These are phyloP conservation scores for Rhynchosporium graminicola DNA, from an alignment of 2,329 filamentous ascomycete genomes.

Conservation along the genomic window DNA sequence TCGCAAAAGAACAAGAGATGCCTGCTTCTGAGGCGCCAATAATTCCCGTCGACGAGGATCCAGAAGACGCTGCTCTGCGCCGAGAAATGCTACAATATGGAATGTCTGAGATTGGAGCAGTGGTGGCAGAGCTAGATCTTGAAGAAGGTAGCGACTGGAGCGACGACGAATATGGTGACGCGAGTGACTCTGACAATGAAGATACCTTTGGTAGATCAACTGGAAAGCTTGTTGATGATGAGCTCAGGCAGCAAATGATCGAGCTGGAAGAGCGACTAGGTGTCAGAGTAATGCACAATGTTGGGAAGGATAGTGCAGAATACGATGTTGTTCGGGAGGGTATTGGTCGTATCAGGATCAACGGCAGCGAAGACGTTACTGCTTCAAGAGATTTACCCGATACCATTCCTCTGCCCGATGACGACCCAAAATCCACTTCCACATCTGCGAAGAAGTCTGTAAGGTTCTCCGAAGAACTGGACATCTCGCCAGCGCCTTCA, in stretches of 20 bases:
- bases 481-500: slow-evolving; percentile 59
- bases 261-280: slow-evolving; percentile 77
- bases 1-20: slow-evolving; percentile 56
- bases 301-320: slow-evolving; percentile 50
- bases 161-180: slow-evolving; percentile 53
- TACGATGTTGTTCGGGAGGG: slow-evolving; percentile 48
- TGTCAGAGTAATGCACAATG: slow-evolving; percentile 55
- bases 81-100: slow-evolving; percentile 90
- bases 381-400: slow-evolving; percentile 25
- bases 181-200: slow-evolving; percentile 57
- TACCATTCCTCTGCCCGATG: background rate
- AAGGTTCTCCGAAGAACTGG: slow-evolving; percentile 74
- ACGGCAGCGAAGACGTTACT: slow-evolving; percentile 29
- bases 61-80: slow-evolving; percentile 77
- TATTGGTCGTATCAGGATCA: slow-evolving; percentile 59
- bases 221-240: slow-evolving; percentile 68
- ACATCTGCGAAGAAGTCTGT: slow-evolving; percentile 63
- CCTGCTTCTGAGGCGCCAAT: slow-evolving; percentile 47
- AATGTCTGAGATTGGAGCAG: slow-evolving; percentile 81
- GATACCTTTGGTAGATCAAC: slow-evolving; percentile 76
- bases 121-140: slow-evolving; percentile 88
- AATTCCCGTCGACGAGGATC: slow-evolving; percentile 72
- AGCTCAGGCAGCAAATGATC: slow-evolving; percentile 74
- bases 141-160: slow-evolving; percentile 66
- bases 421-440: background rate